Base-by-base conservation (phyloP, 2,329 filamentous ascomycete genomes). In the Xylaria sp. region DNA sequence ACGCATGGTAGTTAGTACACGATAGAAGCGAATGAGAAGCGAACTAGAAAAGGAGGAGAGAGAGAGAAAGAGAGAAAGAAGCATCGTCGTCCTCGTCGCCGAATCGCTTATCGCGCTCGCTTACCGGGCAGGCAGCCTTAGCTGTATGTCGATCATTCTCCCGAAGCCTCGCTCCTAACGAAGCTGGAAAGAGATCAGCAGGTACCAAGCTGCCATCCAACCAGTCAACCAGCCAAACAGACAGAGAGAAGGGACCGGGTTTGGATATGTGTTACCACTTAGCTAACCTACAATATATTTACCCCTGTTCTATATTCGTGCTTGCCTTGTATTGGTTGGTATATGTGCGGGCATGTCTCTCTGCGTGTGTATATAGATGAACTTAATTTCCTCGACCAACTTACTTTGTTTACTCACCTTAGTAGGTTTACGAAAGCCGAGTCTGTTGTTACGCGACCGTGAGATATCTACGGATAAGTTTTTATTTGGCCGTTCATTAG, bases 101-200 rank as follows among this genome's bases (percentile, higher is more conserved):
- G n/a, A n/a, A n/a, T 62, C 51, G 51, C 58, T 62, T 62, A 62
- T 35, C 32, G 32, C 32, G 4, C 32, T 69, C 63, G 66, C 58
- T 66, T 37, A 13, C 58, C 63, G 58, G 58, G 51, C 51, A 32
- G 59, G 62, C 44, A 66, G 63, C 63, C 50, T 58, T 69, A 25
- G 53, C 47, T 13, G 63, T 63, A 51, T 63, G 65, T 65, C 62
- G 8, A 10, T 35, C 32, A 2, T 9, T 53, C 35, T 40, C 21
- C 48, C 47, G 51, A 62, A 47, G 62, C 62, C 57, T 65, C 59
- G 18, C 44, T 44, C 62, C 40, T 64, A 54, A 51, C 57, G 37
- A 54, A 65, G 66, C 51, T 57, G 61, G 58, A 60, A 58, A 54
- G n/a, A 21, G 69, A 69, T 69, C 69, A 53, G 44, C 61, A 70